Percentiles rank a stretch among this genome's conserved stretches.
Evolutionary conservation across 169 alveolate species (phyloP).

Genomic region (Plasmodium sp.): DNA sequence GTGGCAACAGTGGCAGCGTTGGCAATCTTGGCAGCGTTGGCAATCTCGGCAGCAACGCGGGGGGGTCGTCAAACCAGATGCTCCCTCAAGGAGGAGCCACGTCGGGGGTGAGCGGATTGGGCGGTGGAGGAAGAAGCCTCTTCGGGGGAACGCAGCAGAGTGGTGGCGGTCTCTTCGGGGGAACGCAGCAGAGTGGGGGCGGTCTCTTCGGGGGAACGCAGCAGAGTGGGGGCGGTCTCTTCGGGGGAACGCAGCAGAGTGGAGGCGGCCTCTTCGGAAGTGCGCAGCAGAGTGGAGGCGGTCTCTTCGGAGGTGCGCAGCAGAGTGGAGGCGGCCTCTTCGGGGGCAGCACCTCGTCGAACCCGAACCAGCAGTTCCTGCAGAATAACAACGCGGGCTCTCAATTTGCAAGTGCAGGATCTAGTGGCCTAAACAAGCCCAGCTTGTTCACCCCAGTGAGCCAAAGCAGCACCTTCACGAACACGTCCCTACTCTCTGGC

Average conservation of each 20-base stretch:
- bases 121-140: neutral
- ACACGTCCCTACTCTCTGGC: neutral
- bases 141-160: neutral
- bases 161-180: neutral
- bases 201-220: too few species aligned
- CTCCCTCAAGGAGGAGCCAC: neutral
- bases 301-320: neutral
- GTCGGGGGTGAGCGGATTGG: neutral
- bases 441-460: slow-evolving; percentile 9
- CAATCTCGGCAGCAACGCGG: neutral
- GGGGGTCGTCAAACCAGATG: neutral
- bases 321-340: neutral
- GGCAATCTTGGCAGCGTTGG: too few species aligned
- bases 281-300: neutral
- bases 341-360: neutral
- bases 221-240: neutral
- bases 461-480: slow-evolving; percentile 1
- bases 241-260: too few species aligned
- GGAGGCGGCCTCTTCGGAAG: neutral
- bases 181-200: too few species aligned
- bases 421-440: neutral
- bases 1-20: too few species aligned
- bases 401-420: neutral
- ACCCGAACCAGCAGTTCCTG: neutral
- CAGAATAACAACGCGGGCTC: neutral